A percentile compares a stretch with the other conserved stretches of the same genome.
These are phyloP conservation scores for Penicillium fimorum DNA, from an alignment of 495 filamentous ascomycete species.

Conservation along the genomic window DNA sequence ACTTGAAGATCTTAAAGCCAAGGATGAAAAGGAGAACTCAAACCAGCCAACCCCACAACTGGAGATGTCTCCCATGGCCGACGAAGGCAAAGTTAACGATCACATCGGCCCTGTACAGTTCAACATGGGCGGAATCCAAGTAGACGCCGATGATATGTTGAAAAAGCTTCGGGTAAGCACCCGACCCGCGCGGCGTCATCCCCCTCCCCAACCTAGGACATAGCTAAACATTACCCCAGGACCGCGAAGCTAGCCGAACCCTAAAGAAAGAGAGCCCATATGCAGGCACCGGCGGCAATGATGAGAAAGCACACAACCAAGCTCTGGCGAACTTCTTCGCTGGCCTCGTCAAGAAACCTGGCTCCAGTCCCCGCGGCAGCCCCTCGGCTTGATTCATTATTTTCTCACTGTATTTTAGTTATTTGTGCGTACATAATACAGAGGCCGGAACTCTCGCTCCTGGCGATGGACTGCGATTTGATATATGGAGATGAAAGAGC, in stretches of 20 bases:
- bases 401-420: slow-evolving; percentile 35
- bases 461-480: slow-evolving; percentile 28
- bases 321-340: slow-evolving; percentile 67
- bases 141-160: slow-evolving; percentile 94
- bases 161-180: slow-evolving; percentile 74
- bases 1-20: slow-evolving; percentile 64
- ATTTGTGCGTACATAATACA: slow-evolving; percentile 31
- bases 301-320: slow-evolving; percentile 65
- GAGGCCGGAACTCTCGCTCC: slow-evolving; percentile 34
- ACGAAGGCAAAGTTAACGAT: slow-evolving; percentile 68
- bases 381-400: slow-evolving; percentile 35
- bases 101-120: slow-evolving; percentile 96
- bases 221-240: slow-evolving; percentile 31
- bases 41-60: slow-evolving; percentile 40
- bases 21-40: slow-evolving; percentile 59
- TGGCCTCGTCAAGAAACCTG: slow-evolving; percentile 59
- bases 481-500: slow-evolving; percentile 11
- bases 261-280: slow-evolving; percentile 42
- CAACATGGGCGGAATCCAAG: slow-evolving; percentile 95
- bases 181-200: neutral
- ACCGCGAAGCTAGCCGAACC: slow-evolving; percentile 55
- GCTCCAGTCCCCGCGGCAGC: slow-evolving; percentile 43
- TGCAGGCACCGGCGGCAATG: slow-evolving; percentile 46
- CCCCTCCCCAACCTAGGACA: neutral
- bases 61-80: slow-evolving; percentile 46